Conservation (phyloP, 805 yeast genomes). For the Monosporozyma servazzii region DNA sequence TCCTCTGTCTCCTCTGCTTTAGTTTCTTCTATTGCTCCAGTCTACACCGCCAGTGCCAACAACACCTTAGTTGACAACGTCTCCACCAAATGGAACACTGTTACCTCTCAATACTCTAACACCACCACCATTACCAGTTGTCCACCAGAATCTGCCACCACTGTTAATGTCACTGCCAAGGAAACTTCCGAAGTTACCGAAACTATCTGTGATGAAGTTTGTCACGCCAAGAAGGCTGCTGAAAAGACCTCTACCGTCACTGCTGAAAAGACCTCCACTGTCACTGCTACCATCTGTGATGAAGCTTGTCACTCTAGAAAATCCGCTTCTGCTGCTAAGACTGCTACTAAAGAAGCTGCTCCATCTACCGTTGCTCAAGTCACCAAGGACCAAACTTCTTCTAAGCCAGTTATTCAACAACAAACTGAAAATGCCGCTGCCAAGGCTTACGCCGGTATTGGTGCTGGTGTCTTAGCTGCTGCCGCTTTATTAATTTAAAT, state of each 20-base stretch:
- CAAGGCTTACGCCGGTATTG: constrained; percentile 7
- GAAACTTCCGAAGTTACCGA: constrained; percentile 3
- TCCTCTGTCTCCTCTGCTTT: not conserved
- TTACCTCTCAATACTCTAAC: constrained; percentile 1
- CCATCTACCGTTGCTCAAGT: constrained; percentile 4
- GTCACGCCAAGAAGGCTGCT: constrained; percentile 7
- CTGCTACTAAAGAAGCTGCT: not conserved
- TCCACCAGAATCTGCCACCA: constrained; percentile 3
- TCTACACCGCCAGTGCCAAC: not conserved
- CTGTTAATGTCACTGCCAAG: constrained; percentile 1
- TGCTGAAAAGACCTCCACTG: constrained; percentile 2
- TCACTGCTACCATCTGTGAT: constrained; percentile 7
- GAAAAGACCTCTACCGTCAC: constrained; percentile 1
- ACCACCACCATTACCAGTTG: constrained; percentile 1
- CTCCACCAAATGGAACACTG: not conserved
- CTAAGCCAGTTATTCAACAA: not conserved
- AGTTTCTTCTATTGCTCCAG: not conserved
- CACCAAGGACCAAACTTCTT: not conserved
- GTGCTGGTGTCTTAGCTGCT: constrained; percentile 10
- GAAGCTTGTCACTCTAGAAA: constrained; percentile 8
- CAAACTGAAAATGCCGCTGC: constrained; percentile 11
- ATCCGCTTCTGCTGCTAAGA: not conserved
- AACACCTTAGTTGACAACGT: not conserved
- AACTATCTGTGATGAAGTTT: constrained; percentile 11
- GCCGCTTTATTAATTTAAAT: constrained; percentile 6